Evolutionary conservation across 192 early-diverging fungal genomes (phyloP), one percentile per base, ranked within the genome.

Genomic region (Backusella tuberculispora): DNA sequence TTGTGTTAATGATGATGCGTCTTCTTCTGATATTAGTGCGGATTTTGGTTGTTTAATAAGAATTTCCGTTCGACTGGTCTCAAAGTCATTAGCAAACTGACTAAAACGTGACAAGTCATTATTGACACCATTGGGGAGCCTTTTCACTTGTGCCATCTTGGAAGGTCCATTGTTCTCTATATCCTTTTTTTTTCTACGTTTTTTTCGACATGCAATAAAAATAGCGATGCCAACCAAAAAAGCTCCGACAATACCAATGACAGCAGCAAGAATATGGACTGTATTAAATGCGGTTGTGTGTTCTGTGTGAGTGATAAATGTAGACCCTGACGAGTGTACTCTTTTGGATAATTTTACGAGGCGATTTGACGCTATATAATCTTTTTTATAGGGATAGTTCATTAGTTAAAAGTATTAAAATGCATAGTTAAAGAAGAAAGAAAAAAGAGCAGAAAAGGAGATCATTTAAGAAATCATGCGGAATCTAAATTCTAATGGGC

Each of bases 81-180:
- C 63, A 47, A 73, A 73, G 43, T 73, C 72, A 64, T 17, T 63
- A n/a, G 72, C 72, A 73, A 73, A 73, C 29, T 64, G 72, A 45
- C 42, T 63, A 65, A 47, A 42, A 40, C 53, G 53, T 60, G 53
- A 60, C 53, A 60, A 60, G 53, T 60, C 53, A 60, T 60, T 60
- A 60, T 60, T 60, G 53, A 60, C 53, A 60, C 53, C 53, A 60
- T 12, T 26, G 4, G 53, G 53, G 53, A 21, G 53, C 24, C 10
- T 19, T 60, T 60, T 19, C 26, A 26, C 21, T 26, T 60, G 53
- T 24, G 12, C 21, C 53, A 60, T 60, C 53, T 60, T 10, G 53
- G 53, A 60, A 60, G 53, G 9, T 60, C 53, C 13, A 60, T 56
- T 38, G 7, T 73, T 73, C 60, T 65, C 63, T 65, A 46, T 73